Evolutionary conservation across 2,329 filamentous ascomycete genomes (phyloP).

Genomic region (Capronia epimyces): DNA sequence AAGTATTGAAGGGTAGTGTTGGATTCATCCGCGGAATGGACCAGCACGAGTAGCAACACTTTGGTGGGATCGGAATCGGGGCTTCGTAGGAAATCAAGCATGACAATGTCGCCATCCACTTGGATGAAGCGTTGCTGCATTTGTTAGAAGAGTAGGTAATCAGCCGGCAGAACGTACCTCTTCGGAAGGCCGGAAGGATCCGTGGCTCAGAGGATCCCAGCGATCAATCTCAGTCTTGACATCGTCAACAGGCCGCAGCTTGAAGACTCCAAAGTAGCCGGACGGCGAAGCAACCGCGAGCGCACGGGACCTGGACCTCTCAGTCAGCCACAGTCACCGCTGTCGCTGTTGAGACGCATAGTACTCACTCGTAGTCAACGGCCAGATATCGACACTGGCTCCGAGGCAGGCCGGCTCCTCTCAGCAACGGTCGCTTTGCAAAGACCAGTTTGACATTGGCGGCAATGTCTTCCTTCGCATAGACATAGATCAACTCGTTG

Average conservation of each 20-base stretch:
- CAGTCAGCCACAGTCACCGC: conserved; percentile 12
- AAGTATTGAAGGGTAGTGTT: conserved; percentile 42
- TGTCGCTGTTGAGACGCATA: neutral
- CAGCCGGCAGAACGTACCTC: conserved; percentile 39
- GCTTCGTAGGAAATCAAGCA: conserved; percentile 80
- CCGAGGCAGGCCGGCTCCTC: conserved; percentile 49
- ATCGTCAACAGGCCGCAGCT: conserved; percentile 56
- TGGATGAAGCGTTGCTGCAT: conserved; percentile 45
- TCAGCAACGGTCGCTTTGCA: conserved; percentile 55
- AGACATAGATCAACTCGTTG: conserved; percentile 71
- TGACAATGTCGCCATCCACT: conserved; percentile 69
- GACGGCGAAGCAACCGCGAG: conserved; percentile 67
- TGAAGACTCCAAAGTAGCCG: conserved; percentile 65
- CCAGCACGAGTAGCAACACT: conserved; percentile 68
- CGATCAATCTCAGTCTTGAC: conserved; percentile 40
- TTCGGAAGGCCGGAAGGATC: conserved; percentile 51
- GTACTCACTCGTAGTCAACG: conserved; percentile 66
- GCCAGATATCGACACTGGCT: conserved; percentile 62
- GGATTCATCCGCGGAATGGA: conserved; percentile 39
- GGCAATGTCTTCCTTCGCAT: conserved; percentile 47
- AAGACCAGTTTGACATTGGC: conserved; percentile 56
- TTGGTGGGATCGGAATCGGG: conserved; percentile 59
- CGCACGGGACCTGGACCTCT: conserved; percentile 44
- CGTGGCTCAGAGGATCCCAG: conserved; percentile 36
- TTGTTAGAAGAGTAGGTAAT: conserved; percentile 3